Percentiles rank a stretch among this genome's conserved stretches.
Conservation (phyloP, 257 asterid species). For the Solanum virginianum region DNA sequence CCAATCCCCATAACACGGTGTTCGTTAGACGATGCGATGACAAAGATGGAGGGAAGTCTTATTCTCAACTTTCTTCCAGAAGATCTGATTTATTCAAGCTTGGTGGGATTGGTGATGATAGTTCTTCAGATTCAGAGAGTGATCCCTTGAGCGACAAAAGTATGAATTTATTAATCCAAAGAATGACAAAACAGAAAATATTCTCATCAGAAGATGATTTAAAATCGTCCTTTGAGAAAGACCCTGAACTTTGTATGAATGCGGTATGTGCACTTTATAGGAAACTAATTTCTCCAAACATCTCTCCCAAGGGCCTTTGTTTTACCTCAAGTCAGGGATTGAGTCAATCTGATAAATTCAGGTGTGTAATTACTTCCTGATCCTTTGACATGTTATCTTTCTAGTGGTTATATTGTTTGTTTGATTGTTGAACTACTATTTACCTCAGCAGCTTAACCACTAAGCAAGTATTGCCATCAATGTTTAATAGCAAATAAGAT, state of each 20-base stretch:
- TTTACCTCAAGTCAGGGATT: neutral
- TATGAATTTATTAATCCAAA: neutral
- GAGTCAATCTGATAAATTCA: neutral
- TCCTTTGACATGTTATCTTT: neutral
- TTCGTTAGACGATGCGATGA: neutral
- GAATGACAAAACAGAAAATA: neutral
- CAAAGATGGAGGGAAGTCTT: neutral
- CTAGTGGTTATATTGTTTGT: neutral
- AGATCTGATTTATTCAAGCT: neutral
- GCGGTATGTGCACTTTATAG: slow-evolving; percentile 26
- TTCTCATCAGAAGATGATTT: neutral
- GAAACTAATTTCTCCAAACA: neutral
- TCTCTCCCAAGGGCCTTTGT: neutral
- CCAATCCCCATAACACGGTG: neutral
- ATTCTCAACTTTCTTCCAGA: neutral
- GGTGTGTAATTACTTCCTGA: slow-evolving; percentile 5
- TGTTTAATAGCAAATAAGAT: neutral
- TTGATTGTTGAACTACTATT: neutral
- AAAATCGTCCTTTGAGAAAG: slow-evolving; percentile 1
- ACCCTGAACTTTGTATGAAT: slow-evolving; percentile 13
- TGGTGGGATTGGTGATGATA: neutral
- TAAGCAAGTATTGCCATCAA: neutral
- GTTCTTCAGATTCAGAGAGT: slow-evolving; percentile 6
- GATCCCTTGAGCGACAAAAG: neutral
- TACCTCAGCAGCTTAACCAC: neutral